phyloP scores from a whole-genome alignment of 441 rosid genomes.

The Mallotus japonicus region DNA sequence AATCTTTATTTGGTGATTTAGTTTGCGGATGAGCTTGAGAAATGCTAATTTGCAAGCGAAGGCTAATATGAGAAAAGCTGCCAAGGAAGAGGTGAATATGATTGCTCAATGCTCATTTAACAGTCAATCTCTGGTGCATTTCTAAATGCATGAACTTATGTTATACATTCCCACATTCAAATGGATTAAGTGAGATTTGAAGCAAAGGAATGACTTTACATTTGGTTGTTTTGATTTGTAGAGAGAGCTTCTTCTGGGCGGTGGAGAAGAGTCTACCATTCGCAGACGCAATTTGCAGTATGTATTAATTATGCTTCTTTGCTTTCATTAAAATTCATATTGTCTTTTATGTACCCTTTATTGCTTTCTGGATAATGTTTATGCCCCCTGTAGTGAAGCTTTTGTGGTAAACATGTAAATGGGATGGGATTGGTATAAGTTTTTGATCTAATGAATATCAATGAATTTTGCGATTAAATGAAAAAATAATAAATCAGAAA shows the following conservation, averaged over 20 bases:
- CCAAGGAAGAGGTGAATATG: conserved; percentile 64
- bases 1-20: conserved; percentile 23
- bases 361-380: conserved; percentile 1
- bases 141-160: not conserved
- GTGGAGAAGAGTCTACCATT: conserved; percentile 89
- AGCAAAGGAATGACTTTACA: not conserved
- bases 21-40: conserved; percentile 67
- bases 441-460: not conserved
- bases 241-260: conserved; percentile 95
- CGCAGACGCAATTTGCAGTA: conserved; percentile 92
- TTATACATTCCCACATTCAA: not conserved
- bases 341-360: not conserved
- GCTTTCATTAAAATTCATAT: not conserved
- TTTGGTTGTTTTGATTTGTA: conserved; percentile 26
- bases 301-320: conserved; percentile 21
- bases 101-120: not conserved
- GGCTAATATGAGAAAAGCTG: conserved; percentile 81
- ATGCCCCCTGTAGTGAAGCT: not conserved
- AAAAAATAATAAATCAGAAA: not conserved
- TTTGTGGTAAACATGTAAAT: not conserved
- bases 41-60: conserved; percentile 91
- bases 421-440: not conserved
- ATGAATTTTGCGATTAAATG: not conserved
- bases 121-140: not conserved
- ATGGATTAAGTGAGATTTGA: not conserved